Evolutionary conservation across 129 eudicot species (phyloP).

Genomic region (Chrysanthemum seticuspe): DNA sequence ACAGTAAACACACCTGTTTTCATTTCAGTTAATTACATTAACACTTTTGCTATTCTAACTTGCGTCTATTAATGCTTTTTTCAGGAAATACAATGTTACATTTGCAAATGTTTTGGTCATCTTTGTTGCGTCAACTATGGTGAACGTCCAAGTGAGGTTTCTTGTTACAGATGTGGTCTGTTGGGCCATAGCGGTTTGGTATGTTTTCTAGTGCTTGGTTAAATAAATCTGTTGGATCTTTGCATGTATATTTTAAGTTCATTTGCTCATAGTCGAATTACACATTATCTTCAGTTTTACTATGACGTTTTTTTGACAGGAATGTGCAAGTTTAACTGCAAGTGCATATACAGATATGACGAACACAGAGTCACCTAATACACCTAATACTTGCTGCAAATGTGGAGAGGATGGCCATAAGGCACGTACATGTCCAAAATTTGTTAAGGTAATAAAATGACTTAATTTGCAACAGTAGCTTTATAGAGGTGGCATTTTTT

Average conservation of each 20-base stretch:
- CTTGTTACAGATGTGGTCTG: conserved; percentile 88
- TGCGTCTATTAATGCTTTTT: neutral
- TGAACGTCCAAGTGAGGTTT: conserved; percentile 41
- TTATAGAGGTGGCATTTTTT: neutral
- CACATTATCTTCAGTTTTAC: neutral
- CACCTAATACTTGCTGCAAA: conserved; percentile 52
- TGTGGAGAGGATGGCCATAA: conserved; percentile 81
- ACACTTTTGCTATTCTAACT: neutral
- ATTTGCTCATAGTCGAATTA: neutral
- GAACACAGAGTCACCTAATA: conserved; percentile 34
- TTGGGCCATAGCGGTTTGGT: conserved; percentile 83
- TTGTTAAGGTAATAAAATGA: conserved; percentile 40
- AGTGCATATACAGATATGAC: conserved; percentile 31
- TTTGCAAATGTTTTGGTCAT: conserved; percentile 74
- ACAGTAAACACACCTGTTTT: neutral
- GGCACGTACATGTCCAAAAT: conserved; percentile 62
- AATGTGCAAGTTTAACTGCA: conserved; percentile 33
- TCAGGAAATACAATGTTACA: conserved; percentile 78
- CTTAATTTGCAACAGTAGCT: neutral
- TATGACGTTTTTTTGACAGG: conserved; percentile 31
- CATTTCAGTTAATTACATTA: neutral
- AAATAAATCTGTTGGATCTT: neutral
- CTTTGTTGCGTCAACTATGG: conserved; percentile 62
- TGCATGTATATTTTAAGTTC: neutral
- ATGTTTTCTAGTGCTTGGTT: conserved; percentile 2